phyloP scores from a whole-genome alignment of 2,329 filamentous ascomycete species.

The Phaeomoniella chlamydospora region DNA sequence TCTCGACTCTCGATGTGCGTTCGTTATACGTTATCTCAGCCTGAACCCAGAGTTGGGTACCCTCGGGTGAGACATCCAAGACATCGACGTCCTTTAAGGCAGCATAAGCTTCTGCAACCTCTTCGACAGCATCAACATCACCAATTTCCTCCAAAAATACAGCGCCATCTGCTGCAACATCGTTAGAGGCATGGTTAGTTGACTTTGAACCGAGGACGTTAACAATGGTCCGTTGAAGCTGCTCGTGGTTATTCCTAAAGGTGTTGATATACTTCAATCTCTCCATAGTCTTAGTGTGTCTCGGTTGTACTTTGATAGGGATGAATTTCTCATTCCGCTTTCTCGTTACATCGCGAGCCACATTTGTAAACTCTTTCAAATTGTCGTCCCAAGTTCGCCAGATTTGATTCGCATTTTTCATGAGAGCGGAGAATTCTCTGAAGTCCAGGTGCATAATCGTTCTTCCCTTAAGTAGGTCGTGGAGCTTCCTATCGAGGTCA shows the following conservation, averaged over 20 bases:
- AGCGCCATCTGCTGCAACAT: constrained; percentile 39
- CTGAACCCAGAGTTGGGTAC: constrained; percentile 81
- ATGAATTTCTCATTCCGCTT: constrained; percentile 96
- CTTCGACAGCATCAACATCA: constrained; percentile 91
- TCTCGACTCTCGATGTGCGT: constrained; percentile 90
- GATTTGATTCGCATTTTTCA: constrained; percentile 70
- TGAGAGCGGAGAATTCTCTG: constrained; percentile 72
- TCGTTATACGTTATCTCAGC: constrained; percentile 96
- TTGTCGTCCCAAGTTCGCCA: constrained; percentile 93
- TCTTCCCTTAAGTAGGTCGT: constrained; percentile 70
- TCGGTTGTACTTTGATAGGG: constrained; percentile 85
- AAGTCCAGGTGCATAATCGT: constrained; percentile 88
- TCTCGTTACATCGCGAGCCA: constrained; percentile 86
- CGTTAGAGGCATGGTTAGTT: constrained; percentile 38
- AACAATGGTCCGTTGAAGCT: constrained; percentile 88
- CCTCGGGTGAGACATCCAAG: constrained; percentile 78
- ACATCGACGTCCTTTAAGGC: constrained; percentile 90
- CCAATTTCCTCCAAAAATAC: constrained; percentile 86
- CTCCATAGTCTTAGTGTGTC: constrained; percentile 78
- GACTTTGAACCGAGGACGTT: constrained; percentile 80
- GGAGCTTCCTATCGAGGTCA: constrained; percentile 76
- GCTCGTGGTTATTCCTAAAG: constrained; percentile 94
- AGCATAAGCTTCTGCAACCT: constrained; percentile 88
- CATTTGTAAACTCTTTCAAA: constrained; percentile 94
- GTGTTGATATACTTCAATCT: constrained; percentile 85